Evolutionary conservation across 106 monocot species (phyloP), one percentile per base, ranked within the genome.

Genomic region (Gastrodia elata): DNA sequence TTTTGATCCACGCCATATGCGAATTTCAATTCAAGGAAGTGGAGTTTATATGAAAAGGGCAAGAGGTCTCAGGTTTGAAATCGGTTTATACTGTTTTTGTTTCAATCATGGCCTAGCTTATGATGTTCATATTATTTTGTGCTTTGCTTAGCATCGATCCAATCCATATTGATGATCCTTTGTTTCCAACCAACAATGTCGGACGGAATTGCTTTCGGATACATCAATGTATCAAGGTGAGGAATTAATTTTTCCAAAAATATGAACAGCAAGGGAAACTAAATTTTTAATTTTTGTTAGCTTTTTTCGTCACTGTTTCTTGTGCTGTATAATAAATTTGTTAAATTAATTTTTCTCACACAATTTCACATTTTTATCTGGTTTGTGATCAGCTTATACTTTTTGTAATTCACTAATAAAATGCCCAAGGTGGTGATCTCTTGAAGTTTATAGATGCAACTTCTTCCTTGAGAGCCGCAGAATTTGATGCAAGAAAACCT

Each of bases 1-100:
- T 71, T 97, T 97, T 90, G 97, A 97, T 83, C 97, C 97, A 55
- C 92, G 93, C 64, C 90, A 93, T 70, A 97, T 97, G 97, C 90
- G 90, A 48, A 75, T 93, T 34, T 97, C 93, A 46, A 97, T 97
- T 37, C 97, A 90, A 86, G 97, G 97, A 76, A 90, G 81, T 80
- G 97, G 97, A 65, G 67, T 97, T 59, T 97, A 97, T 84, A 80
- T 93, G 84, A 97, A 84, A 34, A 81, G 97, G 65, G 97, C 93
- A 88, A 90, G 93, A 83, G 97, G 92, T 2, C 86, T 78, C 67
- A 97, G 97, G 97, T 97, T 64, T 74, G 79, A 39, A 64, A 5
- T 44, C 28, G 15, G 13, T 67, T 37, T 3, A 36, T 37, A 67
- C 15, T 36, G 10, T 37, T 67, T 67, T 20, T 36, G 18, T 67